Conservation (phyloP, 192 early-diverging fungal species). For the Rhizophagus prolifer region DNA sequence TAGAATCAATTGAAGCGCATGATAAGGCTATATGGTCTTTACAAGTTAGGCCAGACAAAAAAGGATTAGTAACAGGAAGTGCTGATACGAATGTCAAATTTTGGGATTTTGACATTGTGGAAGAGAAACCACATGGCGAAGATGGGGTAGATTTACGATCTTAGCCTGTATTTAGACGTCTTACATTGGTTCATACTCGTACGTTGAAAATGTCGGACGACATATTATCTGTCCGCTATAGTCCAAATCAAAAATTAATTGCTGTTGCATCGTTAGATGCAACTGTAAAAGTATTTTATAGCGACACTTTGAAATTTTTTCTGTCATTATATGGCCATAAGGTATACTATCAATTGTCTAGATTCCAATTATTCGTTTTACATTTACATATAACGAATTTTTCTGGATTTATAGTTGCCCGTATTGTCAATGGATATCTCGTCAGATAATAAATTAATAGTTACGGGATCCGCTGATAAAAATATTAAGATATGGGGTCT, state of each 20-base stretch:
- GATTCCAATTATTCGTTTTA: not conserved
- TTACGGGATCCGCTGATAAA: constrained; percentile 96
- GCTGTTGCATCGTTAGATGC: constrained; percentile 91
- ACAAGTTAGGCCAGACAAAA: constrained; percentile 81
- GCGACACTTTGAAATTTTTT: constrained; percentile 95
- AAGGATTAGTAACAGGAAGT: constrained; percentile 87
- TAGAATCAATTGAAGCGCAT: constrained; percentile 91
- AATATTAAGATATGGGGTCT: constrained; percentile 98
- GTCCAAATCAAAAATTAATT: constrained; percentile 81
- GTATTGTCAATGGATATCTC: constrained; percentile 99
- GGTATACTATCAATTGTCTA: constrained; percentile 20
- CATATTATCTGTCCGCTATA: constrained; percentile 82
- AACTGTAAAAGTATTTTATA: constrained; percentile 97
- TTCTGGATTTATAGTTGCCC: constrained; percentile 57
- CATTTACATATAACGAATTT: not conserved
- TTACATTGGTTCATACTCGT: constrained; percentile 82
- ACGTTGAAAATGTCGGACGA: constrained; percentile 95
- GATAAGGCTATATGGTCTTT: constrained; percentile 87
- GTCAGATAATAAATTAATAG: constrained; percentile 85
- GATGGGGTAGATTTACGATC: not conserved
- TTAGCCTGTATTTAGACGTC: constrained; percentile 47
- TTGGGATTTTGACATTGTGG: constrained; percentile 82
- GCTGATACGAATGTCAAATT: constrained; percentile 97
- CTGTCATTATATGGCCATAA: constrained; percentile 97
- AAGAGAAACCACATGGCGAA: not conserved